phyloP scores from a whole-genome alignment of 805 yeast genomes.

The Candida vaughaniae region DNA sequence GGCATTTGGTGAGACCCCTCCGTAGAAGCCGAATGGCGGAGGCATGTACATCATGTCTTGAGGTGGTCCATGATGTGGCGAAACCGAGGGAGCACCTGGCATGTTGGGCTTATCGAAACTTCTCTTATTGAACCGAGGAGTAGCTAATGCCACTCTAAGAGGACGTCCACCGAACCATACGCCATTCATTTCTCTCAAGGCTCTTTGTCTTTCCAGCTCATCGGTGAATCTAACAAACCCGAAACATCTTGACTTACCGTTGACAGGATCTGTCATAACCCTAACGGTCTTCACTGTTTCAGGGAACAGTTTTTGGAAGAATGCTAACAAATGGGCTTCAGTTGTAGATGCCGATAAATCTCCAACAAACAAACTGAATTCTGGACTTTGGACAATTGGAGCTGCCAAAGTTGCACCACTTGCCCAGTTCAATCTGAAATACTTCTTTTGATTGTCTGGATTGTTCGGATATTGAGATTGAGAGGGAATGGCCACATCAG shows the following conservation, averaged over 20 bases:
- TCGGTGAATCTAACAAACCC: slow-evolving; percentile 77
- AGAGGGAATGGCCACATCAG: slow-evolving; percentile 51
- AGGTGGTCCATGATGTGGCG: neutral
- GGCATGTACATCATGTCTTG: slow-evolving; percentile 18
- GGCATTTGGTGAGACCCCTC: neutral
- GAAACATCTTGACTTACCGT: slow-evolving; percentile 75
- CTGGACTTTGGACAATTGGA: slow-evolving; percentile 71
- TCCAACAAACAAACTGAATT: slow-evolving; percentile 78
- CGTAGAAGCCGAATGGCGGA: slow-evolving; percentile 16
- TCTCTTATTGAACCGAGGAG: slow-evolving; percentile 52
- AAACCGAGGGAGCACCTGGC: neutral
- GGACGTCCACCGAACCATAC: slow-evolving; percentile 79
- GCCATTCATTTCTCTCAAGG: slow-evolving; percentile 74
- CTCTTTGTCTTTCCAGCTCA: slow-evolving; percentile 66
- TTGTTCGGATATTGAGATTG: slow-evolving; percentile 39
- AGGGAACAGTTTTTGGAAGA: slow-evolving; percentile 65
- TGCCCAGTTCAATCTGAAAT: slow-evolving; percentile 80
- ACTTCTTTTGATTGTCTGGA: slow-evolving; percentile 53
- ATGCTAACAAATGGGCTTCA: slow-evolving; percentile 71
- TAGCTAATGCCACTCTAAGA: slow-evolving; percentile 74
- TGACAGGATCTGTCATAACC: slow-evolving; percentile 82
- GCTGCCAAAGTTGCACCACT: slow-evolving; percentile 74
- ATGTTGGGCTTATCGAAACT: neutral
- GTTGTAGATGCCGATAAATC: slow-evolving; percentile 77
- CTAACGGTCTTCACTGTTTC: slow-evolving; percentile 73